Evolutionary conservation across 306 rosid genomes (phyloP).

Genomic region (Sphenostylis stenocarpa): DNA sequence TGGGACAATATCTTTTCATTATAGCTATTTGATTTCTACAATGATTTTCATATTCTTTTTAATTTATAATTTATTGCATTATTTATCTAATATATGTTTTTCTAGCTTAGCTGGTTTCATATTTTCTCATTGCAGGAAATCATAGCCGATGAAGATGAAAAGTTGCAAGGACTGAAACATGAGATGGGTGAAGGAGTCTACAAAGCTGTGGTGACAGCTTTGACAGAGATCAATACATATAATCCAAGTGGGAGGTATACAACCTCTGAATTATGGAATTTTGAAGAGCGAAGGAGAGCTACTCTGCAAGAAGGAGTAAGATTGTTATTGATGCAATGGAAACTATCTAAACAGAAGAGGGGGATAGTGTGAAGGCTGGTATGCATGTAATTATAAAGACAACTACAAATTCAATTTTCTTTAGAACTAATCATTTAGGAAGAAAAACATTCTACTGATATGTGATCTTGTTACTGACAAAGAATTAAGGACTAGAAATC

Average conservation of each 20-base stretch:
- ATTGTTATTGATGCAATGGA: conserved; percentile 46
- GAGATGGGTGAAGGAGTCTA: conserved; percentile 50
- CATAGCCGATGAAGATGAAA: conserved; percentile 54
- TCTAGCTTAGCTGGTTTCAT: conserved; percentile 11
- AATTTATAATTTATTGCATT: background rate
- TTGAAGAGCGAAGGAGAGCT: conserved; percentile 44
- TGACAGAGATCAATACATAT: conserved; percentile 58
- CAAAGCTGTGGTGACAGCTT: conserved; percentile 48
- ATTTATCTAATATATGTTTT: conserved; percentile 21
- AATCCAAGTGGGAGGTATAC: conserved; percentile 62
- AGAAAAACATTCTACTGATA: background rate
- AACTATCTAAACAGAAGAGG: conserved; percentile 32
- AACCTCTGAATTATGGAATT: conserved; percentile 61
- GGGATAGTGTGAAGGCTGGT: conserved; percentile 35
- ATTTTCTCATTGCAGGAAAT: conserved; percentile 54
- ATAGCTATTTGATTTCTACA: background rate
- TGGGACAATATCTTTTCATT: background rate
- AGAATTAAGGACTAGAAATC: background rate
- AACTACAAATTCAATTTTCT: conserved; percentile 1
- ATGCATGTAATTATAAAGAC: background rate
- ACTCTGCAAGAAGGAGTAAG: conserved; percentile 47
- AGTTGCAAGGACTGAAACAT: conserved; percentile 41
- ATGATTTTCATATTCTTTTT: conserved; percentile 12
- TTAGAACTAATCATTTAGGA: background rate
- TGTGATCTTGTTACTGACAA: background rate